Base-by-base conservation (phyloP, 202 grass and related monocot genomes). In the Panicum hallii region DNA sequence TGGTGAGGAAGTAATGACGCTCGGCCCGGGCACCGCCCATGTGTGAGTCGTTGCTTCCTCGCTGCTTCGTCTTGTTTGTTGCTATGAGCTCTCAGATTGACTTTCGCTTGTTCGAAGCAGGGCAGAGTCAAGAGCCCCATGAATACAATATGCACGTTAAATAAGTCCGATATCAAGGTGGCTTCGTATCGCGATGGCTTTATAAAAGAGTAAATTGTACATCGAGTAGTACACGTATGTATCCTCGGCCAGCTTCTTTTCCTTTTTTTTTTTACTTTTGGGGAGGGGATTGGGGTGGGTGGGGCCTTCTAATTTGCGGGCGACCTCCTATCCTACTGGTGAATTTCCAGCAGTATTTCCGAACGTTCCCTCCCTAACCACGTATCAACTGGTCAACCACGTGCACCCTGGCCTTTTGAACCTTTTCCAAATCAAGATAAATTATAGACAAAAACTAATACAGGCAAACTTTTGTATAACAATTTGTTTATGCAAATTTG, bases 1-100 rank as follows among this genome's bases (percentile, higher is more conserved):
- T 74, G 49, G 49, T 36, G 17, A 22, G 50, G 72, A 74, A 32
- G 72, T 10, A 74, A 74, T 55, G 49, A 74, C 50, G 49, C 48
- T 74, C 2, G 9, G 72, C 16, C 15, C 28, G 14, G 26, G 30
- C 48, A 55, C 30, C 8, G 48, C 17, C 9, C 50, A 36, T 56
- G 64, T 56, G 64, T 67, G 38, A 42, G 1, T 3, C 42, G 30
- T 10, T 42, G 64, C 64, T 74, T 55, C 72, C 71, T 12, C 20
- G 72, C 9, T 40, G 49, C 72, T 74, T 74, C 72, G 16, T 56
- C 16, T 22, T 48, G n/a, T 36, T 26, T 36, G 13, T 38, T 53
- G 48, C 15, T 49, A 7, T 10, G 44, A 38, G 49, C 9, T 74
- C 32, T 74, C 32, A 55, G 72, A n/a, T 4, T 55, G 2, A 7